Evolutionary conservation across 768 basidiomycete genomes (phyloP).

Genomic region (Leccinum aurantiacum): DNA sequence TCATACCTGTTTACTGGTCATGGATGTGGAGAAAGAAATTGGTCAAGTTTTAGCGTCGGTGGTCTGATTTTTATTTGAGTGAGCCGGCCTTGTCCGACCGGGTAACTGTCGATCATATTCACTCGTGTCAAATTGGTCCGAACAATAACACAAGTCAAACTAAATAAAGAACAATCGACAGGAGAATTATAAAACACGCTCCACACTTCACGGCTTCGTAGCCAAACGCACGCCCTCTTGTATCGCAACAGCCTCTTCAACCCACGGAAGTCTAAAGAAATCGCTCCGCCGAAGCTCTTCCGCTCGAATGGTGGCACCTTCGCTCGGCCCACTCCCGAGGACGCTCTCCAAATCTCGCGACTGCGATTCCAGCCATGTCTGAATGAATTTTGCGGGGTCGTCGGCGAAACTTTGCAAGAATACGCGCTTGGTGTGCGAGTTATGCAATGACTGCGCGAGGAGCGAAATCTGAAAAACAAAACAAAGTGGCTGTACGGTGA

Average conservation of each 20-base stretch:
- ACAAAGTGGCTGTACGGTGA: constrained; percentile 16
- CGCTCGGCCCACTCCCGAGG: constrained; percentile 83
- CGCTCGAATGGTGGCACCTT: constrained; percentile 76
- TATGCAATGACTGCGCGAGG: constrained; percentile 80
- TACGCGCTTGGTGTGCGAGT: constrained; percentile 81
- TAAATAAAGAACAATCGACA: background rate
- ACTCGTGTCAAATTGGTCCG: background rate
- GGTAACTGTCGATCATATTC: constrained; percentile 8
- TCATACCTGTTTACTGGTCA: constrained; percentile 69
- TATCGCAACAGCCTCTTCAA: constrained; percentile 82
- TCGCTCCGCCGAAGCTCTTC: constrained; percentile 88
- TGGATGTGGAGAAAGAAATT: constrained; percentile 26
- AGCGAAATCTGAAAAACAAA: constrained; percentile 62
- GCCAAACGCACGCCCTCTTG: constrained; percentile 79
- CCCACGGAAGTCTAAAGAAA: constrained; percentile 91
- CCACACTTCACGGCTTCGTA: constrained; percentile 38
- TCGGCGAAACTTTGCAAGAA: constrained; percentile 82
- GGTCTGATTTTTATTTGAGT: constrained; percentile 20
- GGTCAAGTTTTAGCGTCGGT: constrained; percentile 1
- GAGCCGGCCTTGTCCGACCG: constrained; percentile 16
- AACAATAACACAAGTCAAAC: background rate
- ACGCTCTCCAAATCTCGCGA: constrained; percentile 87
- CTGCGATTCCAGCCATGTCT: constrained; percentile 90
- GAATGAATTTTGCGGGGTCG: constrained; percentile 78
- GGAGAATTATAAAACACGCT: constrained; percentile 1